Conservation (phyloP, 78 protist species). For the Speleostelium caveatum region DNA sequence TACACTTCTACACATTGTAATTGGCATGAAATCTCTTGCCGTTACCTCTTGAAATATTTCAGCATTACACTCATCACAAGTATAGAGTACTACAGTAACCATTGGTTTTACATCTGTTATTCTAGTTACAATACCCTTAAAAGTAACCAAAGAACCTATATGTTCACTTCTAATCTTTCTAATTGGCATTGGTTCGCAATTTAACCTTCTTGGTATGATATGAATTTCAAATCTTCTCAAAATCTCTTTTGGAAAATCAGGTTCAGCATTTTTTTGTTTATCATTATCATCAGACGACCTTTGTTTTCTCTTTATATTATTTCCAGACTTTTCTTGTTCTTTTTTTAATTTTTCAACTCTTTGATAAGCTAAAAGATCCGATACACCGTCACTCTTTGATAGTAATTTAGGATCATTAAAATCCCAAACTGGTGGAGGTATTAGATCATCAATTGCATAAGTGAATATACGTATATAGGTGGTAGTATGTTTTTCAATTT, state of each 20-base stretch:
- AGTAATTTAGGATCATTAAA: background rate
- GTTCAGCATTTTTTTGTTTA: too few species aligned
- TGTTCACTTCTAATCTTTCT: constrained; percentile 59
- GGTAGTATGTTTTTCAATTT: constrained; percentile 33
- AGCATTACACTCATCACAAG: constrained; percentile 95
- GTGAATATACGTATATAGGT: constrained; percentile 62
- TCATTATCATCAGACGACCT: background rate
- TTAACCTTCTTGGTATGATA: constrained; percentile 4
- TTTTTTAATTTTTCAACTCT: background rate
- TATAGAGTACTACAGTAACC: constrained; percentile 96
- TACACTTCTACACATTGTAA: constrained; percentile 43
- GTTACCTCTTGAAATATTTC: constrained; percentile 96
- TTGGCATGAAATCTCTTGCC: constrained; percentile 81
- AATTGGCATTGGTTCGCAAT: constrained; percentile 13
- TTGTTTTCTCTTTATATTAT: background rate
- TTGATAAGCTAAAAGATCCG: constrained; percentile 24
- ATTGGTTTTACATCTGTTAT: constrained; percentile 95
- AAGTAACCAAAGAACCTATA: constrained; percentile 57
- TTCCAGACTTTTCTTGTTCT: background rate
- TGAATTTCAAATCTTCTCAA: constrained; percentile 38
- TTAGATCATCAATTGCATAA: constrained; percentile 59
- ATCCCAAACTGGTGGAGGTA: background rate
- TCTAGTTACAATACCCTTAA: constrained; percentile 95
- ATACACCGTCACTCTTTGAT: constrained; percentile 25
- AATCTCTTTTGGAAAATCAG: constrained; percentile 40